These are phyloP conservation scores for Vaccinium macrocarpon DNA, from an alignment of 148 eudicot genomes.

Conservation along the genomic window DNA sequence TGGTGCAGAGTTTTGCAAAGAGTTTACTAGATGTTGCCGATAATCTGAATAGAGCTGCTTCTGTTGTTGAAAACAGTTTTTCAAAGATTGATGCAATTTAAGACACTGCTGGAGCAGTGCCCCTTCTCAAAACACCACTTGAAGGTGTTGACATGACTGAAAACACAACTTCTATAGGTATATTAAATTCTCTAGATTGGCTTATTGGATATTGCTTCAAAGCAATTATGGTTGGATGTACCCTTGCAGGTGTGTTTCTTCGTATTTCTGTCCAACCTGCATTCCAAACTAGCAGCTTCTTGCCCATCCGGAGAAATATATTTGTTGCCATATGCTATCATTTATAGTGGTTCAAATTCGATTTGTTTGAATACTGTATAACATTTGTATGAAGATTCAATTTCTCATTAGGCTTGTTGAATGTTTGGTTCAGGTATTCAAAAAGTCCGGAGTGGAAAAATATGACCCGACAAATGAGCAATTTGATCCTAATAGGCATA, in stretches of 20 bases:
- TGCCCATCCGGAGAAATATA: neutral
- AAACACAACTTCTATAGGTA: constrained; percentile 86
- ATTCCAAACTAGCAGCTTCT: neutral
- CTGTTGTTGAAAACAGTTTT: constrained; percentile 73
- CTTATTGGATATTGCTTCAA: neutral
- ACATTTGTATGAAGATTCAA: neutral
- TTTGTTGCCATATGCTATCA: neutral
- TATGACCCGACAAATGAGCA: constrained; percentile 76
- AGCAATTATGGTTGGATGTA: neutral
- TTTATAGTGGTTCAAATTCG: neutral
- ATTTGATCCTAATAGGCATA: constrained; percentile 86
- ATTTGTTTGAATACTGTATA: neutral
- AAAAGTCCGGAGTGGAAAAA: constrained; percentile 73
- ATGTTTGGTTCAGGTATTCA: constrained; percentile 56
- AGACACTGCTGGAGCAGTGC: constrained; percentile 72
- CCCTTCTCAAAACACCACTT: constrained; percentile 75
- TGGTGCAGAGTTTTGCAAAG: constrained; percentile 84
- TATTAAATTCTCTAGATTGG: neutral
- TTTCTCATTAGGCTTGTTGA: neutral
- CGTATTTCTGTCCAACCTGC: neutral
- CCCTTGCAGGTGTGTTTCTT: neutral
- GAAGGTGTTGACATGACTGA: constrained; percentile 98
- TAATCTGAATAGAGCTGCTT: constrained; percentile 79
- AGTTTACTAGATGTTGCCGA: constrained; percentile 91
- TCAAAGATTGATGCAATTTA: constrained; percentile 62